These are phyloP conservation scores for Peniophora sp. DNA, from an alignment of 1,284 basidiomycete genomes.

Conservation along the genomic window DNA sequence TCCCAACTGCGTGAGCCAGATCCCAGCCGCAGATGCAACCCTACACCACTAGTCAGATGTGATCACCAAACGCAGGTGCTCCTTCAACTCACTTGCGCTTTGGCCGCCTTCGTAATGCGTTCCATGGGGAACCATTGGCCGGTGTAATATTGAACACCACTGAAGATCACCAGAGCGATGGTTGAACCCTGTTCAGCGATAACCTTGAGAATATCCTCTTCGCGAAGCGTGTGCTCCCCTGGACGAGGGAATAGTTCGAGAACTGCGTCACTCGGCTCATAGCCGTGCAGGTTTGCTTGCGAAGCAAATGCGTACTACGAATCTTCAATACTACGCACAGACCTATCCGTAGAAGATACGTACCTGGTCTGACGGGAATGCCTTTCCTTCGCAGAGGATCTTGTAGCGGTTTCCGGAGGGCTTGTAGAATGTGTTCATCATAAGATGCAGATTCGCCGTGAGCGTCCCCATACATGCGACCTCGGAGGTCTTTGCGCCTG, in stretches of 20 bases:
- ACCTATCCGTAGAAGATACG: constrained; percentile 5
- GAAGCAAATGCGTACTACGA: constrained; percentile 89
- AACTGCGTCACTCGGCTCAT: constrained; percentile 68
- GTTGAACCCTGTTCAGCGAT: constrained; percentile 68
- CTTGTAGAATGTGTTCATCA: constrained; percentile 92
- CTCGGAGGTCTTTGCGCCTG: constrained; percentile 82
- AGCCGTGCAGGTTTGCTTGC: constrained; percentile 76
- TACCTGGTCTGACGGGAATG: constrained; percentile 92
- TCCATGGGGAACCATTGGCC: constrained; percentile 93
- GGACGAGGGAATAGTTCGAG: constrained; percentile 73
- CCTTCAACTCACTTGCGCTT: constrained; percentile 52
- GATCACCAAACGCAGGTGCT: constrained; percentile 6
- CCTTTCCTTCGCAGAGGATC: constrained; percentile 90
- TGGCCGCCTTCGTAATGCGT: constrained; percentile 77
- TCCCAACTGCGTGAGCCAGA: constrained; percentile 92
- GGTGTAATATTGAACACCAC: constrained; percentile 94
- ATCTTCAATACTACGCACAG: background rate
- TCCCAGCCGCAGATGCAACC: constrained; percentile 94
- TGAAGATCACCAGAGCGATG: constrained; percentile 86
- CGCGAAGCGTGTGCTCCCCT: constrained; percentile 84
- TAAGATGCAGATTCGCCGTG: constrained; percentile 90
- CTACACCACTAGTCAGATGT: constrained; percentile 27
- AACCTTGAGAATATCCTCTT: constrained; percentile 79
- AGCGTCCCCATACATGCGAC: constrained; percentile 92
- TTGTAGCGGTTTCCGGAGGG: constrained; percentile 82